A percentile compares a stretch with the other conserved stretches of the same genome.
phyloP scores from a whole-genome alignment of 1,284 basidiomycete species.

The Fomitopsis palustris region DNA sequence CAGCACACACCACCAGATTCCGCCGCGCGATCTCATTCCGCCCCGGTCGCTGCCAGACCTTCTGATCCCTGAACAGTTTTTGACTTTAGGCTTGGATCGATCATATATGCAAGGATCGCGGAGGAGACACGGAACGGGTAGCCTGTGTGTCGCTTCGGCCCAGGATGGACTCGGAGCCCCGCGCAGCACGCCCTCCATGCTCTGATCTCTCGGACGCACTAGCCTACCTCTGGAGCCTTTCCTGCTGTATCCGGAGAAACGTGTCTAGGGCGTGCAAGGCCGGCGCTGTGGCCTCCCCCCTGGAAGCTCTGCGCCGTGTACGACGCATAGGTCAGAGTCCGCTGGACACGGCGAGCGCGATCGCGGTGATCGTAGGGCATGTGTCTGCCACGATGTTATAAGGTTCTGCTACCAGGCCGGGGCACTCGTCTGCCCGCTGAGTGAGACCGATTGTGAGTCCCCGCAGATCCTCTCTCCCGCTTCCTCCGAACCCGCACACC shows the following conservation, averaged over 20 bases:
- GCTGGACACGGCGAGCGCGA: neutral
- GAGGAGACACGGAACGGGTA: neutral
- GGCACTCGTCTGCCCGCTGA: neutral
- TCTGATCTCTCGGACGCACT: neutral
- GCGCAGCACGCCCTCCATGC: neutral
- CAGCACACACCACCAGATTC: neutral
- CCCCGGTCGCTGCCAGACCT: neutral
- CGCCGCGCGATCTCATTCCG: neutral
- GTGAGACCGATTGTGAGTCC: neutral
- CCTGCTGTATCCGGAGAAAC: neutral
- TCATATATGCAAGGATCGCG: neutral
- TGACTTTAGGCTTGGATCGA: conserved; percentile 2
- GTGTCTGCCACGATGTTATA: neutral
- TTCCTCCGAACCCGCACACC: too few species aligned
- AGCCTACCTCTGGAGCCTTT: neutral
- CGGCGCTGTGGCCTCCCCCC: neutral
- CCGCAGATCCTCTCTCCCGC: too few species aligned
- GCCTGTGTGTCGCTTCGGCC: neutral
- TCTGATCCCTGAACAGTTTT: neutral
- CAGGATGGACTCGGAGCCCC: neutral
- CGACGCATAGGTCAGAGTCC: neutral
- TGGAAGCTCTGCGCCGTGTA: neutral
- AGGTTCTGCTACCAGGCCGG: neutral
- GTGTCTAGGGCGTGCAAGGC: neutral
- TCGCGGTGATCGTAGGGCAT: neutral